Evolutionary conservation across 495 filamentous ascomycete species (phyloP).

Genomic region (Penicillium silybi): DNA sequence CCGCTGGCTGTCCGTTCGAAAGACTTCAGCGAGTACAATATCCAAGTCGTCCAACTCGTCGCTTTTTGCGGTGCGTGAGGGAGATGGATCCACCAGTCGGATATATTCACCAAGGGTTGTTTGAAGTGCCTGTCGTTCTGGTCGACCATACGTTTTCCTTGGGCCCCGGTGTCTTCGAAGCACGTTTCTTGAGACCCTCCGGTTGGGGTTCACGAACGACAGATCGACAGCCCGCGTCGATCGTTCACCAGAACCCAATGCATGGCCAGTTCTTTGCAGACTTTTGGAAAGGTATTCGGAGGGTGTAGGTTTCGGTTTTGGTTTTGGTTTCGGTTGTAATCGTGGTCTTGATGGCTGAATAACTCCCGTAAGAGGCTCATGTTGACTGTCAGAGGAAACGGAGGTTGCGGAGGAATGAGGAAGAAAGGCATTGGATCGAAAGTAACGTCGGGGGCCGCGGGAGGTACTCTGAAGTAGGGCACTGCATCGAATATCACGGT

Average conservation of each 20-base stretch:
- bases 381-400: background rate
- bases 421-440: background rate
- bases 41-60: constrained; percentile 12
- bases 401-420: background rate
- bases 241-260: constrained; percentile 9
- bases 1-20: constrained; percentile 21
- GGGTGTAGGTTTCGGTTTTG: constrained; percentile 22
- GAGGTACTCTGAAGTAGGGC: constrained; percentile 2
- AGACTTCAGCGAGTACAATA: constrained; percentile 31
- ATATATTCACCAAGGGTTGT: constrained; percentile 39
- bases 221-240: background rate
- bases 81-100: constrained; percentile 30
- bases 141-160: constrained; percentile 9
- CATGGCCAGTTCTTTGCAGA: constrained; percentile 25
- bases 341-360: background rate
- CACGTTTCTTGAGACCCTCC: background rate
- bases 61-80: constrained; percentile 11
- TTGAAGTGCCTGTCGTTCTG: constrained; percentile 27
- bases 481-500: background rate
- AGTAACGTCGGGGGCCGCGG: constrained; percentile 4
- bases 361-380: background rate
- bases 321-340: background rate
- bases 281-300: constrained; percentile 34
- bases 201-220: background rate
- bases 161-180: background rate